Evolutionary conservation across 306 rosid species (phyloP), one percentile per base, ranked within the genome.

Genomic region (Hippophae tibetana): DNA sequence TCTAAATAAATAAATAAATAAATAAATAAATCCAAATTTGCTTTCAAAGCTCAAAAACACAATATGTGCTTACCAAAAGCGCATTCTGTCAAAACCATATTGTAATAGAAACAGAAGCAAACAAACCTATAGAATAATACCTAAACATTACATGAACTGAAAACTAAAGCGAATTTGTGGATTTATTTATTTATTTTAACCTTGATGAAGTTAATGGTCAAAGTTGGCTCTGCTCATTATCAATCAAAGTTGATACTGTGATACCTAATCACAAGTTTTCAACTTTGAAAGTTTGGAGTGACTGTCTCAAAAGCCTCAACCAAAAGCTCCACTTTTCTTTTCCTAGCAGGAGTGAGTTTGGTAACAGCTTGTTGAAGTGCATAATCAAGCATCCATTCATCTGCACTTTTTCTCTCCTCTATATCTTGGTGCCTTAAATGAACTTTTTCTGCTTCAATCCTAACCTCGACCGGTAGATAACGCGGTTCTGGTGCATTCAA

Each of bases 321-420:
- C 13, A 93, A 88, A 66, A 88, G 75, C 72, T 69, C 84, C 69
- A 93, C 99, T 63, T 86, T 93, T 67, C 82, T 81, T 76, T 77
- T 93, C 74, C 97, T 78, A 8, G 81, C 95, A 0, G 99, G 99
- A 60, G 85, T 93, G 57, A 93, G 78, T 58, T 78, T 75, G 58
- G 94, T 69, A 53, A 88, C 97, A 38, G 82, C 99, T 54, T 78
- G 87, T 75, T 81, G 77, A 72, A 93, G 82, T 44, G 99, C 99
- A 61, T 80, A 69, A 72, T 93, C 99, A 62, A 93, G 95, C 99
- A 88, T 86, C 97, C 97, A 93, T 71, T 93, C 99, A 79, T 84
- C 95, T 5, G 94, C 70, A 14, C 83, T 86, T 75, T 76, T 88
- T 71, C 85, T 84, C 57, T 71, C 94, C 31, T 65, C 93, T 71